These are phyloP conservation scores for Hericium coralloides DNA, from an alignment of 768 basidiomycete species.

Conservation along the genomic window DNA sequence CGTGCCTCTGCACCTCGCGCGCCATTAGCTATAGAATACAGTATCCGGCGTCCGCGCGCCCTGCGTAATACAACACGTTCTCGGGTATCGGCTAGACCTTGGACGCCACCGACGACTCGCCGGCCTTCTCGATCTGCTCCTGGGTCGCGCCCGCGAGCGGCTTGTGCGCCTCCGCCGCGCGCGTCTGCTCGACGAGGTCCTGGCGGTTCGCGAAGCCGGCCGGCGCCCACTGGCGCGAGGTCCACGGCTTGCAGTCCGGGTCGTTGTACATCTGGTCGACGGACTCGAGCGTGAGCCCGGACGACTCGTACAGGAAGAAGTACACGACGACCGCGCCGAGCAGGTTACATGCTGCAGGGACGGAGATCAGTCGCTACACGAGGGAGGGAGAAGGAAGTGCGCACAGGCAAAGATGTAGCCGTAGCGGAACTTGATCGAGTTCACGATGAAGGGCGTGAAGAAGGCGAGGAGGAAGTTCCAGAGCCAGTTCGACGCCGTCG, in stretches of 20 bases:
- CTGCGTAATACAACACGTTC: no score
- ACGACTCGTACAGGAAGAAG: conserved; percentile 70
- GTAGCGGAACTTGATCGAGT: conserved; percentile 47
- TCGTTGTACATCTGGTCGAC: conserved; percentile 64
- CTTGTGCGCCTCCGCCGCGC: conserved; percentile 31
- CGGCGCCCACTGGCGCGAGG: conserved; percentile 50
- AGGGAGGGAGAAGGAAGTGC: conserved; percentile 6
- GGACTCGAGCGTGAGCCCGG: conserved; percentile 55
- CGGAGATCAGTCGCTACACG: background rate
- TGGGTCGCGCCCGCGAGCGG: conserved; percentile 17
- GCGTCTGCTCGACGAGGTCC: conserved; percentile 23
- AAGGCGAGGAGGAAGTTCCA: conserved; percentile 70
- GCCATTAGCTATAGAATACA: no score
- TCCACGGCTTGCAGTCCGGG: conserved; percentile 59
- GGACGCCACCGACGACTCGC: background rate
- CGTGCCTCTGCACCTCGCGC: no score
- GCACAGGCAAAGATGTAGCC: conserved; percentile 64
- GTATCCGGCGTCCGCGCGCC: no score
- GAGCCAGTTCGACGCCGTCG: conserved; percentile 57
- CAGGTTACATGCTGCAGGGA: conserved; percentile 43
- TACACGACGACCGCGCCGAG: conserved; percentile 50
- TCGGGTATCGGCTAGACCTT: background rate
- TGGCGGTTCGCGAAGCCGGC: conserved; percentile 37
- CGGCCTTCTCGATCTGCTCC: background rate
- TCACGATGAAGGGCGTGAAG: conserved; percentile 69